phyloP scores from a whole-genome alignment of 2,329 filamentous ascomycete genomes.

The Colletotrichum lindemuthianum region DNA sequence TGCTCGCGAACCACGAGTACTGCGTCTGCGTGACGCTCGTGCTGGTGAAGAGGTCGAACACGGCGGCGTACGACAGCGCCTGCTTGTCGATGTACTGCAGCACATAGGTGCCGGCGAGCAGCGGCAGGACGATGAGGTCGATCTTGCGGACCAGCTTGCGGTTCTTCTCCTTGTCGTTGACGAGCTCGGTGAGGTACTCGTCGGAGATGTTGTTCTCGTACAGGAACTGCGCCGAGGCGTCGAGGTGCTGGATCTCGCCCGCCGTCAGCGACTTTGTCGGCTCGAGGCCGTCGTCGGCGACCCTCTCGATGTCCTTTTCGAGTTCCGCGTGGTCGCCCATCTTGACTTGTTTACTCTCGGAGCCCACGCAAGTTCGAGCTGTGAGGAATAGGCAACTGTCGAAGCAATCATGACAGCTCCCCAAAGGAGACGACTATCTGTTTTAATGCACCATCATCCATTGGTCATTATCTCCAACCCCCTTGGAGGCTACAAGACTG shows the following conservation, averaged over 20 bases:
- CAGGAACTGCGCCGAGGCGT: conserved; percentile 60
- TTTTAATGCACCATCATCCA: conserved; percentile 23
- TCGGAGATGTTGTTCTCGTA: conserved; percentile 56
- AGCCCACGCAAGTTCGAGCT: no score
- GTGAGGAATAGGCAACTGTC: background rate
- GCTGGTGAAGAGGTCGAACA: conserved; percentile 63
- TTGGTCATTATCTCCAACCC: conserved; percentile 28
- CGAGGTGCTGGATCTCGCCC: conserved; percentile 47
- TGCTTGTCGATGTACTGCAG: conserved; percentile 68
- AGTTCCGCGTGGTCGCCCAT: conserved; percentile 16
- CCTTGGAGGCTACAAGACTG: conserved; percentile 7
- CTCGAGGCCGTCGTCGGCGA: conserved; percentile 31
- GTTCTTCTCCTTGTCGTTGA: conserved; percentile 50
- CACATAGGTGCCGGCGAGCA: conserved; percentile 60
- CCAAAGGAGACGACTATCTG: conserved; percentile 1
- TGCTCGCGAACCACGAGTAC: conserved; percentile 65
- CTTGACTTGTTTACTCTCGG: background rate
- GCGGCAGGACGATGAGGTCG: conserved; percentile 60
- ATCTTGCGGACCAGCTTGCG: conserved; percentile 54
- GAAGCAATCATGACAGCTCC: background rate
- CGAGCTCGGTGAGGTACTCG: conserved; percentile 53
- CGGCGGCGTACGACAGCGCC: conserved; percentile 62
- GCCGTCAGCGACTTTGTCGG: conserved; percentile 29
- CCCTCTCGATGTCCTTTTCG: conserved; percentile 20
- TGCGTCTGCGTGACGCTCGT: conserved; percentile 57